phyloP scores from a whole-genome alignment of 192 early-diverging fungal genomes.

The Coemansia interrupta region DNA sequence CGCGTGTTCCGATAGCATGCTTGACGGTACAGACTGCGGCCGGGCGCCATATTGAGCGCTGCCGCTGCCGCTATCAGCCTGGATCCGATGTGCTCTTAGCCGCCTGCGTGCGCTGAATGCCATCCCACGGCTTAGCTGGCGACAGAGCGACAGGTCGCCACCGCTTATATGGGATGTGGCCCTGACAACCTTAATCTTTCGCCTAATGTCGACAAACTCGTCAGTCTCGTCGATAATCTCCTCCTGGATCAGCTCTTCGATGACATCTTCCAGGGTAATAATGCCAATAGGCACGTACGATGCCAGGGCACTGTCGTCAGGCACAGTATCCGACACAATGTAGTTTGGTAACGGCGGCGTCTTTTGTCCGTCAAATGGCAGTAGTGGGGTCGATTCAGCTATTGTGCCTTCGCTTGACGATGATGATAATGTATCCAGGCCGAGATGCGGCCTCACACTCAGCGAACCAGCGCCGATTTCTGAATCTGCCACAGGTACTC shows the following conservation, averaged over 20 bases:
- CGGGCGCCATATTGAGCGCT: not conserved
- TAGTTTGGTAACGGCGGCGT: constrained; percentile 1
- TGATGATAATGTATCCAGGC: not conserved
- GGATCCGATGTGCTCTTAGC: not conserved
- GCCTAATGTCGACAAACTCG: constrained; percentile 56
- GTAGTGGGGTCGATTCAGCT: not conserved
- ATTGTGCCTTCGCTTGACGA: constrained; percentile 4
- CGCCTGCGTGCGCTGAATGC: constrained; percentile 12
- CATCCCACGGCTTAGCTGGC: constrained; percentile 6
- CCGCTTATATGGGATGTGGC: not conserved
- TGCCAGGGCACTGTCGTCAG: constrained; percentile 38
- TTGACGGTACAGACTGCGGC: constrained; percentile 4
- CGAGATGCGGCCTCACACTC: too few species aligned
- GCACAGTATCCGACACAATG: constrained; percentile 2
- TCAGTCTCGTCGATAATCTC: constrained; percentile 82
- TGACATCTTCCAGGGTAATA: constrained; percentile 78
- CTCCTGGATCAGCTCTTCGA: constrained; percentile 80
- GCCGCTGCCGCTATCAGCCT: not conserved
- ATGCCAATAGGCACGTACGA: constrained; percentile 62
- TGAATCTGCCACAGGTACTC: too few species aligned
- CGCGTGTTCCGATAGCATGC: not conserved
- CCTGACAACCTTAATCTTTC: constrained; percentile 44
- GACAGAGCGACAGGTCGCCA: not conserved
- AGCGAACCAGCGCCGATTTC: too few species aligned
- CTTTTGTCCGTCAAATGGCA: not conserved